Evolutionary conservation across 176 grass and related monocot genomes (phyloP).

Genomic region (Oryza nivara): DNA sequence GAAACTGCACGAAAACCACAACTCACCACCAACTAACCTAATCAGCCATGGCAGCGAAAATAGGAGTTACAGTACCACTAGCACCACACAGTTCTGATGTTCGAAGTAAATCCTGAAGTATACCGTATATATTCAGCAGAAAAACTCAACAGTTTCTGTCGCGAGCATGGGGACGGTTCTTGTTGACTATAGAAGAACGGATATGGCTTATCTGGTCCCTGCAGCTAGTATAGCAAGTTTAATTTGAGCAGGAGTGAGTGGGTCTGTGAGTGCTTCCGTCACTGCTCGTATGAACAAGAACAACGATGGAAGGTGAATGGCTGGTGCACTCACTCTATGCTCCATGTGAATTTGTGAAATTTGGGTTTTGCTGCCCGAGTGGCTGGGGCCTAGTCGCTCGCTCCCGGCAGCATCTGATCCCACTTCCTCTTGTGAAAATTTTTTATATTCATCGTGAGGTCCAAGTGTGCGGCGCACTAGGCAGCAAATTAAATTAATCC

Average conservation of each 20-base stretch:
- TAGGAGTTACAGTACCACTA: neutral
- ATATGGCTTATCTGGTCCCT: neutral
- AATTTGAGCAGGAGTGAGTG: neutral
- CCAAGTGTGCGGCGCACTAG: conserved; percentile 6
- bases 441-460: conserved; percentile 11
- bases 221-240: neutral
- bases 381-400: conserved; percentile 10
- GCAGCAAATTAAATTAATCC: neutral
- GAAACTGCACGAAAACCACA: no score
- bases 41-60: no score
- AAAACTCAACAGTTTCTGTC: neutral
- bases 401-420: conserved; percentile 23
- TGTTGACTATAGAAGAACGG: neutral
- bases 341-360: neutral
- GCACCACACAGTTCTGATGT: neutral
- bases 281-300: neutral
- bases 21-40: no score
- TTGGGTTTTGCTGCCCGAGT: neutral
- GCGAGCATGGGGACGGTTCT: neutral
- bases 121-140: neutral
- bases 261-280: neutral
- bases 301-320: conserved; percentile 8
- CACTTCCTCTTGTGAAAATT: conserved; percentile 6
- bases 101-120: neutral
- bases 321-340: conserved; percentile 4